Evolutionary conservation across 352 stramenopile species (phyloP).

Genomic region (Blastocystis sp.): DNA sequence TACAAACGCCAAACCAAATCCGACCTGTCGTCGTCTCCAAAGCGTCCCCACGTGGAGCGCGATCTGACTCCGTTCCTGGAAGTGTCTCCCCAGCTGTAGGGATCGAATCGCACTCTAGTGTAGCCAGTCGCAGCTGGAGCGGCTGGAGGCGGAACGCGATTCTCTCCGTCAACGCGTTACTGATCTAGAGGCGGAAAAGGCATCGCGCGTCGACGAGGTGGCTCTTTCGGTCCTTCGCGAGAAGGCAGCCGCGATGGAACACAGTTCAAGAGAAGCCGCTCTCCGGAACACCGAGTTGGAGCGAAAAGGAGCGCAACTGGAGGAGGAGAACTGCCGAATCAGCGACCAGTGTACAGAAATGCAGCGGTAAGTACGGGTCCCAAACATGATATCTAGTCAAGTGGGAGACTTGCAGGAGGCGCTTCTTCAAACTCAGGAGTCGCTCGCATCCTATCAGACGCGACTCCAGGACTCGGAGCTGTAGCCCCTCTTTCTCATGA

Average conservation of each 20-base stretch:
- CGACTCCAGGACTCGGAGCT: background rate
- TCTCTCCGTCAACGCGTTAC: background rate
- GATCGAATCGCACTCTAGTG: background rate
- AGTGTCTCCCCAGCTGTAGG: background rate
- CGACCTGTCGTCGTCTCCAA: background rate
- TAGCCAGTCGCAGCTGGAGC: background rate
- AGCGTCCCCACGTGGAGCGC: background rate
- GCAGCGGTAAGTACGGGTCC: background rate
- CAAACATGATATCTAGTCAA: background rate
- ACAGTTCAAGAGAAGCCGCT: background rate
- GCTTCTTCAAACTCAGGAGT: background rate
- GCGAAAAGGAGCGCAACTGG: background rate
- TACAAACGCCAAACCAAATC: background rate
- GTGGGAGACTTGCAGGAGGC: background rate
- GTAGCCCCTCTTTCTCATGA: background rate
- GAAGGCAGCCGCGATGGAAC: background rate
- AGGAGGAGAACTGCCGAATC: background rate
- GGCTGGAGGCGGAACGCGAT: background rate
- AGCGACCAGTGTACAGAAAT: background rate
- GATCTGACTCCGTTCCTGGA: background rate
- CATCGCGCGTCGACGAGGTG: background rate
- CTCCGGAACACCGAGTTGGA: background rate
- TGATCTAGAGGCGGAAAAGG: background rate
- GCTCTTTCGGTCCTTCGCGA: background rate
- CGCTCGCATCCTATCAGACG: background rate